A percentile compares a stretch with the other conserved stretches of the same genome.
Conservation (phyloP, 306 rosid species). For the Vigna trinervia region DNA sequence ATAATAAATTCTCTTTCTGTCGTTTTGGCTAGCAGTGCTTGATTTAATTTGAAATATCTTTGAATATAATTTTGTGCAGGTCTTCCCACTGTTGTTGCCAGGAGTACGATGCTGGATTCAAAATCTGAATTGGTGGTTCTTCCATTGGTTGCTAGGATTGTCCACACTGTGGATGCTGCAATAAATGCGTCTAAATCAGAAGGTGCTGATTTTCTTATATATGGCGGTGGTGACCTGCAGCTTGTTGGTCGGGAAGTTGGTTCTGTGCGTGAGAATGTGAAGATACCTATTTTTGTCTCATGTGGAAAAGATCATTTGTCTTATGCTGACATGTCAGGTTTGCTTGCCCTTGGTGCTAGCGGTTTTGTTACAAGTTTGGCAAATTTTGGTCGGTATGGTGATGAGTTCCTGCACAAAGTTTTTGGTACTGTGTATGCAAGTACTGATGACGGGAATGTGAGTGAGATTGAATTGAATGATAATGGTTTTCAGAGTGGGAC, state of each 20-base stretch:
- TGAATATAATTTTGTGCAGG: slow-evolving; percentile 54
- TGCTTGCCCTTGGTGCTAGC: slow-evolving; percentile 76
- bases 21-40: slow-evolving; percentile 10
- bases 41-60: slow-evolving; percentile 12
- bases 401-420: slow-evolving; percentile 52
- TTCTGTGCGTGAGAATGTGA: slow-evolving; percentile 64
- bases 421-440: slow-evolving; percentile 52
- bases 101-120: slow-evolving; percentile 81
- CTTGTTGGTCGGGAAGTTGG: slow-evolving; percentile 43
- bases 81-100: slow-evolving; percentile 92
- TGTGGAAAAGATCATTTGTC: slow-evolving; percentile 51
- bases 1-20: not conserved
- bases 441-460: slow-evolving; percentile 26
- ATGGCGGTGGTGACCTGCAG: slow-evolving; percentile 52
- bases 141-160: slow-evolving; percentile 90
- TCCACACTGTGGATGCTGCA: slow-evolving; percentile 67
- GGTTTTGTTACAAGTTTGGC: slow-evolving; percentile 76
- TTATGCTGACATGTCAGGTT: slow-evolving; percentile 54
- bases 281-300: slow-evolving; percentile 77
- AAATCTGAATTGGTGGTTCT: slow-evolving; percentile 75
- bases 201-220: slow-evolving; percentile 95
- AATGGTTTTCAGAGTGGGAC: slow-evolving; percentile 50
- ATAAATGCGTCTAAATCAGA: slow-evolving; percentile 79
- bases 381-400: slow-evolving; percentile 58
- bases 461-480: slow-evolving; percentile 43